These are phyloP conservation scores for Pythium diclinum DNA, from an alignment of 352 stramenopile genomes.

Conservation along the genomic window DNA sequence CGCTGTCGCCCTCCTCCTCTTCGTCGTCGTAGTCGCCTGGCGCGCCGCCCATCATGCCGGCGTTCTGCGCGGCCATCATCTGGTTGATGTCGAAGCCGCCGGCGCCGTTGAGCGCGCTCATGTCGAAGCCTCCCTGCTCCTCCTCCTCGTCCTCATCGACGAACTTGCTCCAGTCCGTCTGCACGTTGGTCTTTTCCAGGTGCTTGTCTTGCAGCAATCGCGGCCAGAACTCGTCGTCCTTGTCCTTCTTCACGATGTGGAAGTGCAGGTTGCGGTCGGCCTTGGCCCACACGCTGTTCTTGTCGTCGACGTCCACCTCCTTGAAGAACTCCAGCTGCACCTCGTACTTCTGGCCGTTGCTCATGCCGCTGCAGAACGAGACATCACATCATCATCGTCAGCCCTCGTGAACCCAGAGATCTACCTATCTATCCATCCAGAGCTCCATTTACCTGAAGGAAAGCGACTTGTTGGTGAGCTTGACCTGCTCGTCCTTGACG, in stretches of 20 bases:
- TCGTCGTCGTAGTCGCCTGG: conserved; percentile 50
- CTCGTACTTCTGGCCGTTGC: conserved; percentile 92
- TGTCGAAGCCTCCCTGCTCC: conserved; percentile 82
- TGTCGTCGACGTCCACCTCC: conserved; percentile 86
- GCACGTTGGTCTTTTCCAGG: conserved; percentile 96
- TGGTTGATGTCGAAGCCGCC: conserved; percentile 95
- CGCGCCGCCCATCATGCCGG: conserved; percentile 63
- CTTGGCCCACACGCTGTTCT: conserved; percentile 95
- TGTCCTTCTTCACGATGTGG: conserved; percentile 95
- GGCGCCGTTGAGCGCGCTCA: conserved; percentile 80
- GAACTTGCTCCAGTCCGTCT: conserved; percentile 96
- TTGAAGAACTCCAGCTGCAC: conserved; percentile 95
- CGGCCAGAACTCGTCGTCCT: conserved; percentile 94
- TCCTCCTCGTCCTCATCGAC: conserved; percentile 96
- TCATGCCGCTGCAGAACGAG: conserved; percentile 59
- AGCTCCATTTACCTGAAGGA: conserved; percentile 67
- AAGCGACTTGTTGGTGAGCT: conserved; percentile 86
- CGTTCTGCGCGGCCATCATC: conserved; percentile 90
- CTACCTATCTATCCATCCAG: neutral
- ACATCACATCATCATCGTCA: neutral
- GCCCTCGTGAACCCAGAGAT: too few relatives aligned
- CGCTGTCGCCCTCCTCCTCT: conserved; percentile 58
- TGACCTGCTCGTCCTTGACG: conserved; percentile 92
- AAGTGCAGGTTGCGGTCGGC: conserved; percentile 94
- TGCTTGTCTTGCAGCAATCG: conserved; percentile 95